A percentile compares a stretch with the other conserved stretches of the same genome.
These are phyloP conservation scores for Moricandia moricandioides DNA, from an alignment of 345 rosid genomes.

Conservation along the genomic window DNA sequence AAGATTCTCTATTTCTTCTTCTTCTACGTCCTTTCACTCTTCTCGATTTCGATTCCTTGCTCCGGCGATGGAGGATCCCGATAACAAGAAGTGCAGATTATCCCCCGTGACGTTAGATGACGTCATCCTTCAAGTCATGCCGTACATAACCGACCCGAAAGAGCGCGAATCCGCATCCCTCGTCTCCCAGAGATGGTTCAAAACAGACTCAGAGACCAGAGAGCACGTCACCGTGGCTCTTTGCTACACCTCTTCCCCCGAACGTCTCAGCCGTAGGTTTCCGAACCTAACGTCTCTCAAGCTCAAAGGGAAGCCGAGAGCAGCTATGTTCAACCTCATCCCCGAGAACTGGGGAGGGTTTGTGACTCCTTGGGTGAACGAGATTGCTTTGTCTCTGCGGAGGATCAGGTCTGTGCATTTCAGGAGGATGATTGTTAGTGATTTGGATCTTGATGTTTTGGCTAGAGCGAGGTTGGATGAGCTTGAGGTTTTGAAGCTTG, in stretches of 20 bases:
- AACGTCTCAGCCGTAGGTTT: slow-evolving; percentile 61
- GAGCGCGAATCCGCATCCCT: slow-evolving; percentile 79
- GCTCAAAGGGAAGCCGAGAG: slow-evolving; percentile 86
- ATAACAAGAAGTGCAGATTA: neutral
- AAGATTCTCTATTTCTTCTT: neutral
- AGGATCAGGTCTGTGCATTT: slow-evolving; percentile 72
- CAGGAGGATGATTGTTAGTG: slow-evolving; percentile 76
- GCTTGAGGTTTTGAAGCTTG: slow-evolving; percentile 65
- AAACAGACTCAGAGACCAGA: slow-evolving; percentile 70
- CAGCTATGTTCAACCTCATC: slow-evolving; percentile 90
- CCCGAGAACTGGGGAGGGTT: slow-evolving; percentile 97
- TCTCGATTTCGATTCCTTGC: too few relatives aligned
- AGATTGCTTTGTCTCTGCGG: slow-evolving; percentile 47
- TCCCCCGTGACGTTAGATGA: slow-evolving; percentile 41
- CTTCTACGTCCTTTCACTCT: neutral
- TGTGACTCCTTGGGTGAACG: slow-evolving; percentile 70
- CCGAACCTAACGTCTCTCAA: slow-evolving; percentile 66
- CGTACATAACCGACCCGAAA: slow-evolving; percentile 60
- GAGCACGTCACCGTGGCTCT: slow-evolving; percentile 83
- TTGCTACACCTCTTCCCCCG: slow-evolving; percentile 74
- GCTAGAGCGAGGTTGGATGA: slow-evolving; percentile 47
- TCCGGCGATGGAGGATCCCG: neutral
- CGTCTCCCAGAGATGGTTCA: slow-evolving; percentile 74
- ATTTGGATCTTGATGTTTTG: slow-evolving; percentile 69
- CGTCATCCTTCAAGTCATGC: slow-evolving; percentile 60